Evolutionary conservation across 352 stramenopile species (phyloP), one percentile per base, ranked within the genome.

Genomic region (Globisporangium ultimum): DNA sequence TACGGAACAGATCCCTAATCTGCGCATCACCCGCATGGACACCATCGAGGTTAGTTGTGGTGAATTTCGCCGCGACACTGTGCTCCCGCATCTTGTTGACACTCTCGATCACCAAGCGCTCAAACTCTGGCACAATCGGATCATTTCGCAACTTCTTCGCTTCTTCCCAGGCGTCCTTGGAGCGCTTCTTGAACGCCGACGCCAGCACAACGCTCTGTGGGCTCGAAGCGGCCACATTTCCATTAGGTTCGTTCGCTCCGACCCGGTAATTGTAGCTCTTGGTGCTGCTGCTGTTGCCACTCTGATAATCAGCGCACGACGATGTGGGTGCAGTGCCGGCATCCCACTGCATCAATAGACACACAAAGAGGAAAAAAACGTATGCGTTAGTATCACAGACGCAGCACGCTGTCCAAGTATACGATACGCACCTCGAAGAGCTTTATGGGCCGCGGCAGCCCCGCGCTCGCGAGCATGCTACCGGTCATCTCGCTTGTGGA

Each of bases 171-270:
- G 58, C 54, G 11, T 67, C 45, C 9, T 57, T 32, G 1, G 81
- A 91, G 21, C 74, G 70, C 32, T 61, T 70, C 49, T 73, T 76
- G 58, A 87, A 88, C 8, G 76, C 61, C 0, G 64, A 55, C 21
- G 75, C 77, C 49, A 82, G 64, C 18, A 66, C 67, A 34, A 83
- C 58, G 36, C 60, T 72, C 64, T 85, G 66, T 10, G 55, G 12
- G 40, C 42, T 22, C 22, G 9, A 14, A 43, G 20, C 38, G 22
- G 21, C 28, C 28, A 10, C 28, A 36, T 6, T 36, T 10, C 28
- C 12, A 28, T 5, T 17, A 17, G 4, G 45, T 22, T 24, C 14
- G 17, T 22, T 41, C 7, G 43, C 41, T 17, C 14, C 12, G 6
- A 1, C 9, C 3, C 48, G 56, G 38, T 56, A 64, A 48, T 49